Percentiles rank a stretch among this genome's conserved stretches.
Evolutionary conservation across 495 filamentous ascomycete genomes (phyloP).

Genomic region (Penicillium macrosclerotiorum): DNA sequence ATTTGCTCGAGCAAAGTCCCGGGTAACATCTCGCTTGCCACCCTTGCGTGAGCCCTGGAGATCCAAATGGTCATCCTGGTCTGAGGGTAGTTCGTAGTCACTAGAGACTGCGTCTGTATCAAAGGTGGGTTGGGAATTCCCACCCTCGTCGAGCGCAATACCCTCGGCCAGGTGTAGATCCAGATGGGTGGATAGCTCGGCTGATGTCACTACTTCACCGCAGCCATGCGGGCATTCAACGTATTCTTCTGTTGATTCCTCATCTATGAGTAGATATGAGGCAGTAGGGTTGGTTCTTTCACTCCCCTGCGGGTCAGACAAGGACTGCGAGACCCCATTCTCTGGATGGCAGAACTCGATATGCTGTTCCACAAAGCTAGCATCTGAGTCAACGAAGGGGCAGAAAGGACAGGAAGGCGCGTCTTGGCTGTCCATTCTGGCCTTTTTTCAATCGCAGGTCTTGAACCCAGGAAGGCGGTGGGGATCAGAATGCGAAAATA

Average conservation of each 20-base stretch:
- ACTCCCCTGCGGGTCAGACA: neutral
- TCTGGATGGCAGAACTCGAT: slow-evolving; percentile 55
- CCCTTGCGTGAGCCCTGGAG: slow-evolving; percentile 2
- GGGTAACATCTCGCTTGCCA: slow-evolving; percentile 14
- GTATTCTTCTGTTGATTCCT: slow-evolving; percentile 42
- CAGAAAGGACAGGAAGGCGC: slow-evolving; percentile 52
- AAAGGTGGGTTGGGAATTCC: neutral
- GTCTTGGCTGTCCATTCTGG: slow-evolving; percentile 23
- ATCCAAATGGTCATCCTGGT: slow-evolving; percentile 13
- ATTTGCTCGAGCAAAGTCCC: slow-evolving; percentile 9
- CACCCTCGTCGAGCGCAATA: slow-evolving; percentile 42
- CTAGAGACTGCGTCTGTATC: neutral
- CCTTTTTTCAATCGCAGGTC: neutral
- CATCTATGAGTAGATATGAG: too few relatives aligned
- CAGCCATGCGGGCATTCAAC: slow-evolving; percentile 72
- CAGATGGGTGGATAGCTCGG: slow-evolving; percentile 67
- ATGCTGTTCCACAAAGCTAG: slow-evolving; percentile 51
- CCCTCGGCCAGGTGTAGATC: slow-evolving; percentile 69
- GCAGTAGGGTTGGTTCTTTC: too few relatives aligned
- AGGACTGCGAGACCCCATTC: slow-evolving; percentile 28
- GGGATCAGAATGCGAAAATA: neutral
- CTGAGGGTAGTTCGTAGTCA: slow-evolving; percentile 9
- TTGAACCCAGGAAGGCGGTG: too few relatives aligned
- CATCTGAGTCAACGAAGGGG: slow-evolving; percentile 49
- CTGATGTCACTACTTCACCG: slow-evolving; percentile 60